Evolutionary conservation across 345 rosid species (phyloP).

Genomic region (Boechera retrofracta): DNA sequence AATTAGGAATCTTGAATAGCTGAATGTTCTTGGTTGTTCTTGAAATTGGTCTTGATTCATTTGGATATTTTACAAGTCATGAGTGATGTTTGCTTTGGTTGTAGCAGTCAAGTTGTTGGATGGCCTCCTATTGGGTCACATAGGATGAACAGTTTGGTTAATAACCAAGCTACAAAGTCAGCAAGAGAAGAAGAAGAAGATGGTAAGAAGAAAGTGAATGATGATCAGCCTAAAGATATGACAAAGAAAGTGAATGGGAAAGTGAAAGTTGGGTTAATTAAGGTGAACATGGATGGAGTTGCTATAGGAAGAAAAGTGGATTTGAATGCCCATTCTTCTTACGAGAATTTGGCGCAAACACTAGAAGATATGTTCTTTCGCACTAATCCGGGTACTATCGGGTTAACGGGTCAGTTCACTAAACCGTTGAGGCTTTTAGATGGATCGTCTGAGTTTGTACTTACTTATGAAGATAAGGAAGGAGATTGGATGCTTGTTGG

Average conservation of each 20-base stretch:
- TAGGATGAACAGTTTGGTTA: conserved; percentile 82
- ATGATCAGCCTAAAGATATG: conserved; percentile 55
- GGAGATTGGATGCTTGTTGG: conserved; percentile 99
- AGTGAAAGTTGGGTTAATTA: conserved; percentile 69
- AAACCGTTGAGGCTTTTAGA: conserved; percentile 70
- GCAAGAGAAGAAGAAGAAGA: conserved; percentile 56
- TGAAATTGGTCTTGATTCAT: conserved; percentile 5
- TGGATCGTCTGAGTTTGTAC: conserved; percentile 84
- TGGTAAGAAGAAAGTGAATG: conserved; percentile 44
- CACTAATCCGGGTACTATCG: conserved; percentile 45
- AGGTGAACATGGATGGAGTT: conserved; percentile 90
- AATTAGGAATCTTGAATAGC: neutral
- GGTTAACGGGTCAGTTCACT: conserved; percentile 38
- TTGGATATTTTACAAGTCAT: neutral
- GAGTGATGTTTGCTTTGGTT: conserved; percentile 28
- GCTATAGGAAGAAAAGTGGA: conserved; percentile 95
- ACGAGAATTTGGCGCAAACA: conserved; percentile 66
- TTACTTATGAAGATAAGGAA: conserved; percentile 92
- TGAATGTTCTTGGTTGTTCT: conserved; percentile 24
- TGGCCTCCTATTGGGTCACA: conserved; percentile 90
- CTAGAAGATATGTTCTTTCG: conserved; percentile 84
- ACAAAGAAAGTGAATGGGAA: conserved; percentile 64
- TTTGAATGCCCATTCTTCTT: conserved; percentile 73
- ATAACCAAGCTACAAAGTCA: conserved; percentile 61
- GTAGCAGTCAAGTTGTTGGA: conserved; percentile 85